Percentiles rank a stretch among this genome's conserved stretches.
phyloP scores from a whole-genome alignment of 176 grass and related monocot species.

The Neostapfia colusana region DNA sequence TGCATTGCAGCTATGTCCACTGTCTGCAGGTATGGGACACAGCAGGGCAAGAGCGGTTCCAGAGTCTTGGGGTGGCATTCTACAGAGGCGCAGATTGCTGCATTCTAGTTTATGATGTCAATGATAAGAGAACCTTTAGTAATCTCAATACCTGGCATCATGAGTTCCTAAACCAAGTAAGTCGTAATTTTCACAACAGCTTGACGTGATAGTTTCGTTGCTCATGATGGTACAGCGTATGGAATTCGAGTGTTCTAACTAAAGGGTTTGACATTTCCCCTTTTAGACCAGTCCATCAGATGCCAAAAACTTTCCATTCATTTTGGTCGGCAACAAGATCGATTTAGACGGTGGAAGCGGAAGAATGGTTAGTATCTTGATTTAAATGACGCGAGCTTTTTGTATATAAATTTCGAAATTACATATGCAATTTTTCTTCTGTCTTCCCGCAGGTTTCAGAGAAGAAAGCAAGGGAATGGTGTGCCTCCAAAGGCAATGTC shows the following conservation, averaged over 20 bases:
- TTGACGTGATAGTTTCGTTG: too few species aligned
- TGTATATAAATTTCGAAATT: not conserved
- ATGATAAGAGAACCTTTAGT: conserved; percentile 69
- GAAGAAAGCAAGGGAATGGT: conserved; percentile 93
- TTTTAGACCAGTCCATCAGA: conserved; percentile 70
- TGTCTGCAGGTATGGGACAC: conserved; percentile 88
- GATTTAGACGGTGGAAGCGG: conserved; percentile 83
- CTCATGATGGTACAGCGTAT: not conserved
- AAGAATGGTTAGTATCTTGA: conserved; percentile 57
- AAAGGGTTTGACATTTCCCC: not conserved
- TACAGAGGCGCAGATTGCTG: conserved; percentile 96
- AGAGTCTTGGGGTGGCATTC: conserved; percentile 95
- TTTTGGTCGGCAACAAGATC: conserved; percentile 89
- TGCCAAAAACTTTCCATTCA: conserved; percentile 78
- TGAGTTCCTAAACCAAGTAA: conserved; percentile 93
- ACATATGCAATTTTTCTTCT: not conserved
- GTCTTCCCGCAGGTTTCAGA: conserved; percentile 58
- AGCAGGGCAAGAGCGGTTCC: conserved; percentile 97
- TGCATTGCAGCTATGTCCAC: not conserved
- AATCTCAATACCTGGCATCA: conserved; percentile 84
- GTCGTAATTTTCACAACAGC: not conserved
- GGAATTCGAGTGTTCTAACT: conserved; percentile 19
- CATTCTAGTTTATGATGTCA: conserved; percentile 94
- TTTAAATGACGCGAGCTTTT: not conserved
- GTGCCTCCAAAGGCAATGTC: conserved; percentile 78